A percentile compares a stretch with the other conserved stretches of the same genome.
Conservation (phyloP, 306 rosid genomes). For the Castanopsis chinensis region DNA sequence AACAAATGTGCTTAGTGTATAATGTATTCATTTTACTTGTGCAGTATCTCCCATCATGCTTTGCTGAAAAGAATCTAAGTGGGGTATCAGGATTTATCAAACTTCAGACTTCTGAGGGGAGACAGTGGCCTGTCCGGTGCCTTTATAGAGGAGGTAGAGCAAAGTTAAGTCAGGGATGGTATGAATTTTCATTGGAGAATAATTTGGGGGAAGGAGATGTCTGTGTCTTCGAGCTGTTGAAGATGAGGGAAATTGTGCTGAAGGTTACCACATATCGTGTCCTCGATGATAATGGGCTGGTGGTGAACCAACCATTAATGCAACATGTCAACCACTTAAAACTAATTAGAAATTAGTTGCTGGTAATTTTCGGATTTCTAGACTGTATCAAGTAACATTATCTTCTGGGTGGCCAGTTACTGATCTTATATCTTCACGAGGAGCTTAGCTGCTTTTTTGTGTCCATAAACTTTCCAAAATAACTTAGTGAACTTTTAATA, state of each 20-base stretch:
- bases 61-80: constrained; percentile 85
- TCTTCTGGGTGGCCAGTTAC: constrained; percentile 33
- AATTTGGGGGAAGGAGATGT: constrained; percentile 96
- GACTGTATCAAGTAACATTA: constrained; percentile 35
- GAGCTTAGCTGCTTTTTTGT: constrained; percentile 43
- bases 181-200: constrained; percentile 77
- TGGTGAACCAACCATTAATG: constrained; percentile 39
- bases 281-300: constrained; percentile 47
- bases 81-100: constrained; percentile 93
- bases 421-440: constrained; percentile 46
- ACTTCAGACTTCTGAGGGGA: constrained; percentile 74
- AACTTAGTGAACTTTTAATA: constrained; percentile 31
- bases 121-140: constrained; percentile 93
- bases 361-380: constrained; percentile 12
- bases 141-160: constrained; percentile 88
- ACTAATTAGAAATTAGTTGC: constrained; percentile 51
- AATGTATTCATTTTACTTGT: constrained; percentile 6
- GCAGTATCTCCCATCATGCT: constrained; percentile 97
- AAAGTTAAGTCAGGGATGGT: constrained; percentile 98
- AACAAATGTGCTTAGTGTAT: neutral
- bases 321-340: constrained; percentile 40
- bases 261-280: constrained; percentile 75
- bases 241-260: constrained; percentile 65
- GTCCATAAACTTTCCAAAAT: constrained; percentile 40
- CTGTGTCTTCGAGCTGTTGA: constrained; percentile 83